Conservation (phyloP, 495 filamentous ascomycete genomes). For the Aspergillus biplanus region DNA sequence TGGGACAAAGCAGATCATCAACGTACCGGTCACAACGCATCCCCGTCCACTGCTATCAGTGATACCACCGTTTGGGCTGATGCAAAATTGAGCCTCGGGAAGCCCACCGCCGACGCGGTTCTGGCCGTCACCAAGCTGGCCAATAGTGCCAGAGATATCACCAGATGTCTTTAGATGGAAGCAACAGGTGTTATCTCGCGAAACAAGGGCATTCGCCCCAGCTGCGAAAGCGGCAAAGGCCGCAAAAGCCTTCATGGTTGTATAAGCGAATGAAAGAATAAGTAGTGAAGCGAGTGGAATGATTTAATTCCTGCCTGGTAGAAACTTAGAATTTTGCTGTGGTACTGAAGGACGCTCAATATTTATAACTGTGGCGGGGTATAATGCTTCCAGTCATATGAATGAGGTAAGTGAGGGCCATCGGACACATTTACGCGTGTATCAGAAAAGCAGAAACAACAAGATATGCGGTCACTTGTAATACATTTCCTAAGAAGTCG, state of each 20-base stretch:
- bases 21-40: conserved; percentile 59
- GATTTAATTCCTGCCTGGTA: conserved; percentile 9
- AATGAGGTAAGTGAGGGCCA: neutral
- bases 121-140: conserved; percentile 59
- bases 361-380: conserved; percentile 31
- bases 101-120: conserved; percentile 53
- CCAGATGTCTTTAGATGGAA: conserved; percentile 55
- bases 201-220: conserved; percentile 44
- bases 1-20: conserved; percentile 7
- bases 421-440: conserved; percentile 15
- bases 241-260: conserved; percentile 40
- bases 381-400: conserved; percentile 1
- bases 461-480: conserved; percentile 13
- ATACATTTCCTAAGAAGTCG: conserved; percentile 12
- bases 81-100: conserved; percentile 46
- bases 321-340: conserved; percentile 22
- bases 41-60: conserved; percentile 56
- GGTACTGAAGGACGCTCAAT: conserved; percentile 54
- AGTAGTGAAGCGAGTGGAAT: conserved; percentile 16
- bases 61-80: conserved; percentile 51
- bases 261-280: conserved; percentile 16
- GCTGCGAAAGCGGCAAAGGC: conserved; percentile 44
- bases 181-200: conserved; percentile 48
- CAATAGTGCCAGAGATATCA: conserved; percentile 50
- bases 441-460: conserved; percentile 25